Evolutionary conservation across 75 land plant species (phyloP), one percentile per base, ranked within the genome.

Genomic region (Chamaecyparis obtusa): DNA sequence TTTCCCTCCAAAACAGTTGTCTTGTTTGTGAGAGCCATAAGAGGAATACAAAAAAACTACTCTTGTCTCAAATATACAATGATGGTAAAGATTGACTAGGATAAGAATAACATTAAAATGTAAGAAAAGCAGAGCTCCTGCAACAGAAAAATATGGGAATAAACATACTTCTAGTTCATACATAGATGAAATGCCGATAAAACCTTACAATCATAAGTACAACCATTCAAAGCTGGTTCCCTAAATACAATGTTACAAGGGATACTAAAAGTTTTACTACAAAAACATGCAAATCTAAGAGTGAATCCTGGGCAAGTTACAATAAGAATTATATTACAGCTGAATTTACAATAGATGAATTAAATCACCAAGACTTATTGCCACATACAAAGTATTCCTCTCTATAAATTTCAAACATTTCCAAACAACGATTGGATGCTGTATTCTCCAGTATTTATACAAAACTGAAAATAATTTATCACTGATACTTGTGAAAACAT

Each of bases 261-360:
- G 27, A 5, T 24, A 21, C 69, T 64, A 64, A 1, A 21, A 64
- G 27, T 21, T 64, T 3, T 64, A 64, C 27, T 24, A 44, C 49
- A 81, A n/a, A 79, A 21, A 24, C 11, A 43, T 19, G 3, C 7
- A 11, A 17, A 9, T 43, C 14, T 24, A 81, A 81, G n/a, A 41
- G 10, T 80, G 10, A 80, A 80, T 44, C 48, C 75, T 2, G 44
- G 32, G 27, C 2, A 11, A 80, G 30, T 3, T 80, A 80, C 11
- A 41, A 44, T 24, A 72, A 80, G 4, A 77, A 77, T 21, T 44
- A 81, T 81, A 46, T 81, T 81, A 81, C 83, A 81, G 48, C 32
- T 81, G 30, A 43, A 43, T 81, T 24, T 43, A 72, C 76, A 43
- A 81, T 44, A 44, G 46, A n/a, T 11, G 5, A 7, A 81, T 8